Base-by-base conservation (phyloP, 2,329 filamentous ascomycete genomes). In the Cordyceps farinosa region DNA sequence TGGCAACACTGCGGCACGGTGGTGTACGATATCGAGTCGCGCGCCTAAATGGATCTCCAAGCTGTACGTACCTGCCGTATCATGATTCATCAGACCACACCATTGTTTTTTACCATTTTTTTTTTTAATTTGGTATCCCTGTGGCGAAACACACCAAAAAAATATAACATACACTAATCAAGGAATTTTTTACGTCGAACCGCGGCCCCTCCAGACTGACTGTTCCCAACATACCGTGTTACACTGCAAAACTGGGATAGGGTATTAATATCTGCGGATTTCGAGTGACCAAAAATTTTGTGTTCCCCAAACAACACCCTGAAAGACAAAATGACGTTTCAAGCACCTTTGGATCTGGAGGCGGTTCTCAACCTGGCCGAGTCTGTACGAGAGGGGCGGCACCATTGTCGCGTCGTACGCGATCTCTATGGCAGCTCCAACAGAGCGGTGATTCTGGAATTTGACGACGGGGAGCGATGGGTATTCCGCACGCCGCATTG, bases 361-460 rank as follows among this genome's bases (percentile, higher is more conserved):
- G 42, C 29, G 3, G 29, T 57, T 29, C 29, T 36, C 15, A 13
- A 45, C 15, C 30, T 47, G 54, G 54, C 54, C 17, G 10, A 17
- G 29, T 22, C 17, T 4, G 29, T 13, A 8, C 40, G 40, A 34
- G 15, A 13, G 27, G 22, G 5, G 10, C 30, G 17, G 40, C 17
- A 38, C 22, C 29, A 17, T 17, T 54, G 36, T 27, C 42, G n/a
- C 1, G 29, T 47, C 6, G 42, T 22, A 29, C 40, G 54, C 2
- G 15, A 42, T n/a, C 54, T 45, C 11, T 57, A 22, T 29, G 54
- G 54, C 30, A 57, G 40, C 27, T 45, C 47, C 53, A 56, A 56
- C 54, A 57, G 42, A 29, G 54, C 47, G 15, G 29, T 57, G 8
- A 45, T 47, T 13, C 38, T 57, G 17, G 22, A 22, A 3, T 57